Evolutionary conservation across 805 yeast genomes (phyloP), one percentile per base, ranked within the genome.

Genomic region (Candida saitoana): DNA sequence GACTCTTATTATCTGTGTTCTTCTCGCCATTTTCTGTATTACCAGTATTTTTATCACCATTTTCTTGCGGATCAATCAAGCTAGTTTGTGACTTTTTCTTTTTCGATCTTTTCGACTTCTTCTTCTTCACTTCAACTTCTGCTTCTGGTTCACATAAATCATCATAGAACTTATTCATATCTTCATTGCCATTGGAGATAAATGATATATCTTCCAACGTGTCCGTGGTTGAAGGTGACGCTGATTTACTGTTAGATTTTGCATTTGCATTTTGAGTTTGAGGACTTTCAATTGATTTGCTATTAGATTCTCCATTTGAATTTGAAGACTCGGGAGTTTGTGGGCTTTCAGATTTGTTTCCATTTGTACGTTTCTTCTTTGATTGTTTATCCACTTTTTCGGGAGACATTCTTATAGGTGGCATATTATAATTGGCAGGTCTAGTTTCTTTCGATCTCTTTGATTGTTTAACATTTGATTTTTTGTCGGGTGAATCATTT

Each of bases 61-160:
- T 22, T 22, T 22, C 25, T 7, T 7, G 9, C 9, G 9, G 9
- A 22, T 6, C 25, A 22, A 22, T 9, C 3, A 34, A 20, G 17
- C 9, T 18, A 7, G 34, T 36, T 31, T 29, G 20, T 24, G 30
- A 18, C 12, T 34, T 39, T 24, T 36, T 22, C 24, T 33, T 34
- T 33, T 43, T 38, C 22, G 22, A 32, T 38, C 33, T 24, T 29
- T 35, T 34, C 20, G 19, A 14, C 18, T 36, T 25, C 31, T 15
- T 16, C 14, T 36, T 24, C 20, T 24, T 36, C 27, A 12, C 17
- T 31, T 36, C 37, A 17, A 36, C 36, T 6, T 36, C 35, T 11
- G 15, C 25, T 5, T 35, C 43, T 25, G 35, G 18, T 16, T 34
- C 37, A 34, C 18, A 34, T 20, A 34, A 18, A 19, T 34, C 37